phyloP scores from a whole-genome alignment of 495 filamentous ascomycete species.

The Alectoria sarmentosa region DNA sequence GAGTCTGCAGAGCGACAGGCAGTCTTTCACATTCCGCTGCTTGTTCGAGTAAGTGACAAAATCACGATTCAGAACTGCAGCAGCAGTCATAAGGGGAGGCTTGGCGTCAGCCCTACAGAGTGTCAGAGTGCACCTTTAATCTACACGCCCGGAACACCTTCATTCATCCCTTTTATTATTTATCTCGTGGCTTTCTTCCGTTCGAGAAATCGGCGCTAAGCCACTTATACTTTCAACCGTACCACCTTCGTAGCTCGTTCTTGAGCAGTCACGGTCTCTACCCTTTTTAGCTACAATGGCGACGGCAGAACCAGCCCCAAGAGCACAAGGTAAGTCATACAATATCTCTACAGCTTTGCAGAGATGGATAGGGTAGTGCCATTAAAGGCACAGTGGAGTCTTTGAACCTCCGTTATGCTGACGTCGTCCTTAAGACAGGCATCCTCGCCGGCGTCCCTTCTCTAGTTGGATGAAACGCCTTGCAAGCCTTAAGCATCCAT shows the following conservation, averaged over 20 bases:
- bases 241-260: background rate
- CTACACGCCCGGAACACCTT: too few species aligned
- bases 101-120: background rate
- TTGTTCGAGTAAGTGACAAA: background rate
- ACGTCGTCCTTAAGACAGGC: constrained; percentile 46
- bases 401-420: constrained; percentile 6
- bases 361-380: background rate
- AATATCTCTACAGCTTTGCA: background rate
- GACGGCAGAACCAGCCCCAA: constrained; percentile 56
- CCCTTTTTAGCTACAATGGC: constrained; percentile 43
- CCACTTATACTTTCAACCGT: background rate
- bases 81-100: background rate
- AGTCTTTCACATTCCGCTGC: background rate
- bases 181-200: background rate
- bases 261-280: background rate
- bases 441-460: constrained; percentile 76
- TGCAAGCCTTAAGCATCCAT: constrained; percentile 66
- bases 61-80: too few species aligned
- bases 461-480: constrained; percentile 92
- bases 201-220: background rate
- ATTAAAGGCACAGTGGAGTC: background rate
- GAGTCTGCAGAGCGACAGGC: background rate
- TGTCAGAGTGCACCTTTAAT: too few species aligned
- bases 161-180: background rate
- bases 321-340: constrained; percentile 56